Evolutionary conservation across 2,329 filamentous ascomycete species (phyloP), one percentile per base, ranked within the genome.

Genomic region (Ascochyta lentis): DNA sequence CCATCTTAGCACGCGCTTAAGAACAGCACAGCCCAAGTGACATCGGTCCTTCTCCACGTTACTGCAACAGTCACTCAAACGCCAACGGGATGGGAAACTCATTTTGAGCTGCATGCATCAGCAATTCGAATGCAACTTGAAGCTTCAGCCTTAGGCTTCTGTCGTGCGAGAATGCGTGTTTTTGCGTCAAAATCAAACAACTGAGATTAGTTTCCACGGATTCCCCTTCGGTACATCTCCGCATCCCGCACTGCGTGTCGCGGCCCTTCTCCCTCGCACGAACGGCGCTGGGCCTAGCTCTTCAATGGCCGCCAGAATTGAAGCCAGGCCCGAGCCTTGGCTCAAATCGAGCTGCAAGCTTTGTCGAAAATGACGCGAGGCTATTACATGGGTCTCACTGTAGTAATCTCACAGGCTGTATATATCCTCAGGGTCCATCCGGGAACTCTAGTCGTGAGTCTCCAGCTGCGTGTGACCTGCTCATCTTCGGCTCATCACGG

Each of bases 241-340:
- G 26, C 53, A 51, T 50, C 53, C 53, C 38, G 47, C 47, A 43
- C 12, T 24, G 38, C 26, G 49, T n/a, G 31, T 37, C 29, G 43
- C 43, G 44, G 44, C 24, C 45, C 45, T 53, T 51, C 19, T 41
- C n/a, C 38, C 49, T 33, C 31, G 23, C 44, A 48, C 48, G 46
- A 53, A 57, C 54, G 44, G 39, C 44, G 35, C 44, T 45, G 29
- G 45, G 54, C 24, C 37, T 57, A 57, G 54, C 29, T 35, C 23
- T 23, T 27, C 8, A 16, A 13, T 44, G 33, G 23, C 26, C 38
- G 48, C 24, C 33, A 43, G 26, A 48, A 38, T 42, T 9, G 48
- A 39, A 48, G 48, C 46, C 35, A 35, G 26, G 13, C 44, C 43
- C 42, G 29, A 33, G 33, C 16, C 48, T 51, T 51, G 31, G 42